Conservation (phyloP, 139 green algal species). For the Pleodorina starrii region DNA sequence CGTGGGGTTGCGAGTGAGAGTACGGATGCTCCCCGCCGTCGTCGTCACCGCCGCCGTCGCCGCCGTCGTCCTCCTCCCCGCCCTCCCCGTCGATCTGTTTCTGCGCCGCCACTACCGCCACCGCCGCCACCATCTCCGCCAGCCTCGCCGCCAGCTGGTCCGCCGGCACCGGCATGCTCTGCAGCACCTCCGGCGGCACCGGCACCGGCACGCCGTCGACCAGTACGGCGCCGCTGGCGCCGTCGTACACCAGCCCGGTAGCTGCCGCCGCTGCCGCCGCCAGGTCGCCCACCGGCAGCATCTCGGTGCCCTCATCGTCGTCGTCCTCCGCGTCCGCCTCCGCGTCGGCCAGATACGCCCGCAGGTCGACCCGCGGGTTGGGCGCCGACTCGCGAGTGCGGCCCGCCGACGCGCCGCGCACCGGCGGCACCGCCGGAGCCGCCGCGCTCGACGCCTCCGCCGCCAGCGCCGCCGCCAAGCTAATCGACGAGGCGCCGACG, state of each 20-base stretch:
- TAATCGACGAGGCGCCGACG: background rate
- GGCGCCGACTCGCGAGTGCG: conserved; percentile 14
- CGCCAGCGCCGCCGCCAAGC: background rate
- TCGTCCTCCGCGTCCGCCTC: background rate
- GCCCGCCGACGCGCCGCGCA: conserved; percentile 35
- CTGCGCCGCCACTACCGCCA: background rate
- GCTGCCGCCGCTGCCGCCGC: background rate
- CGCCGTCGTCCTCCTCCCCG: background rate
- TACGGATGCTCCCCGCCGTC: background rate
- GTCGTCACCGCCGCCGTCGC: too few species aligned
- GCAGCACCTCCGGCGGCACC: conserved; percentile 2
- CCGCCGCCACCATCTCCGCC: conserved; percentile 24
- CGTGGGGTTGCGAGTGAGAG: too few species aligned
- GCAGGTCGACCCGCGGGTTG: conserved; percentile 24
- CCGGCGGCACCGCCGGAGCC: background rate
- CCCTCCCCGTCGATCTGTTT: background rate
- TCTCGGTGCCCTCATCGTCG: background rate
- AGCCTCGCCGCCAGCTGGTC: conserved; percentile 39
- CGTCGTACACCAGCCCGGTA: background rate
- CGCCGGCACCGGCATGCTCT: conserved; percentile 8
- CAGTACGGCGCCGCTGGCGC: background rate
- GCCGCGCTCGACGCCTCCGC: background rate
- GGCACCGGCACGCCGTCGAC: background rate
- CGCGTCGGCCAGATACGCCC: conserved; percentile 34
- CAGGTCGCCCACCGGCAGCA: background rate